phyloP scores from a whole-genome alignment of 1,139 yeast genomes.

The Geotrichum siamense region DNA sequence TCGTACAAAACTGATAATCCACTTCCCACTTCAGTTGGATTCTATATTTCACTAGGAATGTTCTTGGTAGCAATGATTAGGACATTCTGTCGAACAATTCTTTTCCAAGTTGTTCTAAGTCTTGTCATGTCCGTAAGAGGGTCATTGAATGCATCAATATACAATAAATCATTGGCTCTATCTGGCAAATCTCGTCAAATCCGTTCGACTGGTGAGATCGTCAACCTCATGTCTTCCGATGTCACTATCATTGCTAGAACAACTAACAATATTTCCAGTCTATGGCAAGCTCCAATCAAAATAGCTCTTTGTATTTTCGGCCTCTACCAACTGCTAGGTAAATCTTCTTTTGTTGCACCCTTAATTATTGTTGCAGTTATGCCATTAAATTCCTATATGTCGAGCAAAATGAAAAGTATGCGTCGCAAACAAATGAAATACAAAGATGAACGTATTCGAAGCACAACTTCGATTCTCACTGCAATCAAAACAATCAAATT shows the following conservation, averaged over 20 bases:
- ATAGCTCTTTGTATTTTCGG: constrained; percentile 49
- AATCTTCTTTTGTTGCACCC: constrained; percentile 56
- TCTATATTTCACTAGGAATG: constrained; percentile 74
- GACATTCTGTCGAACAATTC: constrained; percentile 76
- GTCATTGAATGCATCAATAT: constrained; percentile 65
- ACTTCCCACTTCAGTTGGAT: constrained; percentile 60
- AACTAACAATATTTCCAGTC: constrained; percentile 45
- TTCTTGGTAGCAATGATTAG: constrained; percentile 71
- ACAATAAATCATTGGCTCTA: constrained; percentile 67
- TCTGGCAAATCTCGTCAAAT: constrained; percentile 73
- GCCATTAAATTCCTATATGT: constrained; percentile 50
- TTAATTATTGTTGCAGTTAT: constrained; percentile 47
- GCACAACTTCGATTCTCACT: constrained; percentile 55
- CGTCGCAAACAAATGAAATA: constrained; percentile 59
- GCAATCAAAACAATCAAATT: constrained; percentile 63
- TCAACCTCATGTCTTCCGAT: constrained; percentile 59
- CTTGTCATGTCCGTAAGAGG: constrained; percentile 39
- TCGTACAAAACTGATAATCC: constrained; percentile 44
- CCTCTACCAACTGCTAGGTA: constrained; percentile 52
- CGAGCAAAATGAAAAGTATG: constrained; percentile 43
- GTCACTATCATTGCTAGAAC: constrained; percentile 60
- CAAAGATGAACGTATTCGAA: constrained; percentile 57
- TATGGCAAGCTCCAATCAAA: constrained; percentile 56
- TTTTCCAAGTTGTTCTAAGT: constrained; percentile 43
- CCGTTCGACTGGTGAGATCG: constrained; percentile 87